Percentiles rank a stretch among this genome's conserved stretches.
phyloP scores from a whole-genome alignment of 371 early-diverging fungal species.

The Umbelopsis sp. region DNA sequence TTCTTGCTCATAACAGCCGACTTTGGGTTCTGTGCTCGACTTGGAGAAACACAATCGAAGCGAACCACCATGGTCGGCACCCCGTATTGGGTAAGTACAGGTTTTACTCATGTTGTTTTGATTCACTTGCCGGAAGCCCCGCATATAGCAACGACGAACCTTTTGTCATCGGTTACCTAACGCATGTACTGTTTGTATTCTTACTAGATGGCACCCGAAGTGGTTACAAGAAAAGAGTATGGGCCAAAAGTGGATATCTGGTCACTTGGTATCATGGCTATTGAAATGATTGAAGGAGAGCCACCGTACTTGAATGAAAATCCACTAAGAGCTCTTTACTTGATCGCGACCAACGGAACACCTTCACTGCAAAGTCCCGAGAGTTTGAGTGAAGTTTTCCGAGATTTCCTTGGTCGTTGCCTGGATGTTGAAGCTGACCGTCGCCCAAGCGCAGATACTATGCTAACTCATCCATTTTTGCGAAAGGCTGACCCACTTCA shows the following conservation, averaged over 20 bases:
- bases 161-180: too few relatives aligned
- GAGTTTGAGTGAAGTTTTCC: constrained; percentile 74
- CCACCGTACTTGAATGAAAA: constrained; percentile 96
- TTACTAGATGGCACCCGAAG: constrained; percentile 91
- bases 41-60: constrained; percentile 78
- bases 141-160: neutral
- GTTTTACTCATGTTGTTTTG: neutral
- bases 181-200: neutral
- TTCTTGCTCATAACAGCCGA: constrained; percentile 60
- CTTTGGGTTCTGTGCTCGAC: constrained; percentile 95
- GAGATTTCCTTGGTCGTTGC: constrained; percentile 82
- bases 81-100: constrained; percentile 71
- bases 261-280: constrained; percentile 96
- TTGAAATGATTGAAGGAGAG: constrained; percentile 93
- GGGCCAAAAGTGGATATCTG: constrained; percentile 96
- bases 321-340: constrained; percentile 88
- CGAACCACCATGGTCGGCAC: constrained; percentile 94
- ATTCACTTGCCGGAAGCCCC: neutral
- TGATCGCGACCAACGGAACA: constrained; percentile 97
- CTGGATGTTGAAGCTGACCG: constrained; percentile 87
- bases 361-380: constrained; percentile 91
- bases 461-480: constrained; percentile 90
- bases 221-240: constrained; percentile 92
- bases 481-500: constrained; percentile 83
- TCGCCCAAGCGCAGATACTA: constrained; percentile 81